Conservation (phyloP, 2,329 filamentous ascomycete species). For the Alternaria postmessia region DNA sequence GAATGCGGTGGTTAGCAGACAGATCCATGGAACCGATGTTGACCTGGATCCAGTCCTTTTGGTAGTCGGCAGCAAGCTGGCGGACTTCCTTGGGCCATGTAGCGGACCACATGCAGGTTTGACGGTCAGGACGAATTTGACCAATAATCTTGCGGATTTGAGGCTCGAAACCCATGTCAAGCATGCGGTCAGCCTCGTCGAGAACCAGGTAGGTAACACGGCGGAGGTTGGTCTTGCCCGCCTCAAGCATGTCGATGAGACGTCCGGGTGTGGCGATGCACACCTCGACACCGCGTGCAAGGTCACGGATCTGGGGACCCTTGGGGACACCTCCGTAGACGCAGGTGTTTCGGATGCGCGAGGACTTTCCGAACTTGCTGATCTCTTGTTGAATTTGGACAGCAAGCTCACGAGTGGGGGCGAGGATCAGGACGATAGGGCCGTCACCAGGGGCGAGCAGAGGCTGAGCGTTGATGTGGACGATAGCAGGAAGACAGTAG, state of each 20-base stretch:
- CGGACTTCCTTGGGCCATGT: conserved; percentile 99
- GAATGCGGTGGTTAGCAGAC: conserved; percentile 96
- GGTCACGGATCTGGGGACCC: conserved; percentile 94
- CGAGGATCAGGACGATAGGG: conserved; percentile 94
- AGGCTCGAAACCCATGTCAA: conserved; percentile 99
- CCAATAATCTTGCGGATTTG: conserved; percentile 99
- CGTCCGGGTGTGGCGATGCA: conserved; percentile 98
- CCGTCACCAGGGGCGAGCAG: conserved; percentile 94
- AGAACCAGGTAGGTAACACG: conserved; percentile 98
- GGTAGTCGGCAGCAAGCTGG: conserved; percentile 87
- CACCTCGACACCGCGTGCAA: conserved; percentile 94
- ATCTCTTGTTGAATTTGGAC: conserved; percentile 99
- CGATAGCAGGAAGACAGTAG: conserved; percentile 96
- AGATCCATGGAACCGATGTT: conserved; percentile 98
- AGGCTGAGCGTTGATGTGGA: conserved; percentile 99
- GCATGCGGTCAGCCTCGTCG: conserved; percentile 98
- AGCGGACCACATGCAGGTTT: conserved; percentile 99
- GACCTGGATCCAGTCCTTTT: conserved; percentile 97
- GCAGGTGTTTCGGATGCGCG: conserved; percentile 97
- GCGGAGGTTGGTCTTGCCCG: conserved; percentile 96
- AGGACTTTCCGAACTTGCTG: conserved; percentile 97
- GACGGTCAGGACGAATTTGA: conserved; percentile 96
- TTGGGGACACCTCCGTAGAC: conserved; percentile 99
- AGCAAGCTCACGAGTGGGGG: conserved; percentile 95
- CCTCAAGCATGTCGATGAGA: conserved; percentile 98